Conservation (phyloP, 306 rosid species). For the Trifolium dubium region DNA sequence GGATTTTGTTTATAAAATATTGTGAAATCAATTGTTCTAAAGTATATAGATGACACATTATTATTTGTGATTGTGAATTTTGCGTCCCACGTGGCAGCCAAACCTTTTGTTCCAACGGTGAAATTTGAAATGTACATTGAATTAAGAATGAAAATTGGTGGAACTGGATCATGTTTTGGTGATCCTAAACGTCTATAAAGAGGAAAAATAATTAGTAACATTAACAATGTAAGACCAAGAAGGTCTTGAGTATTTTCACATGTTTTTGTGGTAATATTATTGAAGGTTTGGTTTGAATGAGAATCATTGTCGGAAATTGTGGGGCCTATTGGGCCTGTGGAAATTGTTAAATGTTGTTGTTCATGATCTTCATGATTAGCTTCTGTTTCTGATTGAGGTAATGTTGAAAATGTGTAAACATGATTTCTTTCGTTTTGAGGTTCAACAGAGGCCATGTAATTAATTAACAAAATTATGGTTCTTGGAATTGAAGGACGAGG, state of each 20-base stretch:
- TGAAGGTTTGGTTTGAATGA: background rate
- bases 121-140: conserved; percentile 53
- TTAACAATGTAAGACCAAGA: conserved; percentile 36
- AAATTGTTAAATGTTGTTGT: conserved; percentile 27
- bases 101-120: background rate
- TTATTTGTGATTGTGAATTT: conserved; percentile 43
- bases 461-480: no score
- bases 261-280: background rate
- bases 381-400: conserved; percentile 45
- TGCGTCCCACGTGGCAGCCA: conserved; percentile 47
- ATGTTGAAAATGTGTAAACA: conserved; percentile 25
- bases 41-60: conserved; percentile 48
- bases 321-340: background rate
- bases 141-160: conserved; percentile 42
- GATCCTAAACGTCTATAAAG: conserved; percentile 30
- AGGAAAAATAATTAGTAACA: conserved; percentile 37
- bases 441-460: background rate
- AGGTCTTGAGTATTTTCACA: conserved; percentile 41
- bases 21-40: conserved; percentile 37
- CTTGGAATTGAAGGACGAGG: no score
- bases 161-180: conserved; percentile 38
- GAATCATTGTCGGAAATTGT: background rate
- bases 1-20: conserved; percentile 49
- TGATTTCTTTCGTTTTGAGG: conserved; percentile 42
- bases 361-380: background rate